phyloP scores from a whole-genome alignment of 768 basidiomycete species.

The Termitomyces sp. region DNA sequence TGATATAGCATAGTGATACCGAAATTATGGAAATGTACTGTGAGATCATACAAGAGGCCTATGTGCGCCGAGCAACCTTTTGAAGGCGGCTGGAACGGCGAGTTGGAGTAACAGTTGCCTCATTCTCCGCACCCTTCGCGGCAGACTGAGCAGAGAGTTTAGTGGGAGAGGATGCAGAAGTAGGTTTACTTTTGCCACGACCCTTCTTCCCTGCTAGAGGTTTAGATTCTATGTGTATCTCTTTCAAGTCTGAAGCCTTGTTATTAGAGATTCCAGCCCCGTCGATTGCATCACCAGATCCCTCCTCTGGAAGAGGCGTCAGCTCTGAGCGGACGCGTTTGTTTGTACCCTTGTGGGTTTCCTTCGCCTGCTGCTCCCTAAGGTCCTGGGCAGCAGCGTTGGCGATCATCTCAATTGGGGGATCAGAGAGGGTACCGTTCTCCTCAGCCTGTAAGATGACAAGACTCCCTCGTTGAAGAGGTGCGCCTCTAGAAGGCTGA shows the following conservation, averaged over 20 bases:
- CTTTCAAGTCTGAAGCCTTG: neutral
- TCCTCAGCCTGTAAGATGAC: constrained; percentile 46
- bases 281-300: constrained; percentile 7
- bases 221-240: neutral
- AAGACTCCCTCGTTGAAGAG: constrained; percentile 47
- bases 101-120: constrained; percentile 19
- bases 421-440: constrained; percentile 39
- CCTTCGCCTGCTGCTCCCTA: constrained; percentile 14
- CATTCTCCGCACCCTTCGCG: constrained; percentile 13
- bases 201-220: constrained; percentile 2
- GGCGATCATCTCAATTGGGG: constrained; percentile 56
- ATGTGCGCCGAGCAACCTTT: constrained; percentile 24
- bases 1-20: constrained; percentile 2
- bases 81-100: constrained; percentile 33
- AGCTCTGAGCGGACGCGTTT: constrained; percentile 43
- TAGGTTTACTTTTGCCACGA: constrained; percentile 14
- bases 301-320: constrained; percentile 40
- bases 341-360: constrained; percentile 23
- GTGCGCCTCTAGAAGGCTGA: constrained; percentile 27
- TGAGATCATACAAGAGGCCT: neutral
- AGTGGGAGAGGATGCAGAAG: constrained; percentile 1
- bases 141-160: constrained; percentile 8
- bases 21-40: neutral
- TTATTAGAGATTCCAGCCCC: constrained; percentile 8
- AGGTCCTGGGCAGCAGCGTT: constrained; percentile 28